Evolutionary conservation across 208 protist genomes (phyloP), one percentile per base, ranked within the genome.

Genomic region (Leishmania aethiopica): DNA sequence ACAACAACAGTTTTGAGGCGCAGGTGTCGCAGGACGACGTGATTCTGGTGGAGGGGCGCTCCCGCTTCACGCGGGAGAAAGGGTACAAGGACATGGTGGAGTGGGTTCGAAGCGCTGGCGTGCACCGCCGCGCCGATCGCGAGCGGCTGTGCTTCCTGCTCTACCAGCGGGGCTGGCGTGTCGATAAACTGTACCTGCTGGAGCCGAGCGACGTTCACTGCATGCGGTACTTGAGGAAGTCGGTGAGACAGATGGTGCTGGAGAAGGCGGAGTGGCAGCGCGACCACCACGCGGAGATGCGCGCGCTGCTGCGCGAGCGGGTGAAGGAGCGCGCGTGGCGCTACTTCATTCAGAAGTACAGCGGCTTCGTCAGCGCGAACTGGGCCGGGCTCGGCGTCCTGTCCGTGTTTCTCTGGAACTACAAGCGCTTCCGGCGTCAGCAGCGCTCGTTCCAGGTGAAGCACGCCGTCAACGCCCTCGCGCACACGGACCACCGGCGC

Each of bases 241-340:
- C 82, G 8, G 89, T 91, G 60, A 84, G 90, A n/a, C 77, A 89
- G 77, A 75, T 83, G 17, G 87, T 93, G 73, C 80, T 93, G 64
- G 92, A 95, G 81, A 92, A 91, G 84, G 92, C 86, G 62, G 89
- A 93, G 77, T 92, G 87, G 88, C 89, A 95, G 84, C 88, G 90
- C 42, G 78, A 80, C 55, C 85, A 93, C 72, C 87, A 95, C 70
- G 78, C 83, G 8, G 86, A 93, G 73, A 88, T 90, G 87, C 88
- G 92, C 32, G 67, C 88, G 40, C 70, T 93, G 59, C 83, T 87
- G 75, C 77, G 88, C n/a, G 92, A 95, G 84, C 85, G 89, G 1
- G 83, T 93, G n/a, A 92, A 92, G 81, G 92, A 95, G 84, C 75
- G 87, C 22, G 77, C 85, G 57, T 89, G 82, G 90, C 88, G 90